These are phyloP conservation scores for Aspergillus awamori DNA, from an alignment of 2,329 filamentous ascomycete genomes.

Conservation along the genomic window DNA sequence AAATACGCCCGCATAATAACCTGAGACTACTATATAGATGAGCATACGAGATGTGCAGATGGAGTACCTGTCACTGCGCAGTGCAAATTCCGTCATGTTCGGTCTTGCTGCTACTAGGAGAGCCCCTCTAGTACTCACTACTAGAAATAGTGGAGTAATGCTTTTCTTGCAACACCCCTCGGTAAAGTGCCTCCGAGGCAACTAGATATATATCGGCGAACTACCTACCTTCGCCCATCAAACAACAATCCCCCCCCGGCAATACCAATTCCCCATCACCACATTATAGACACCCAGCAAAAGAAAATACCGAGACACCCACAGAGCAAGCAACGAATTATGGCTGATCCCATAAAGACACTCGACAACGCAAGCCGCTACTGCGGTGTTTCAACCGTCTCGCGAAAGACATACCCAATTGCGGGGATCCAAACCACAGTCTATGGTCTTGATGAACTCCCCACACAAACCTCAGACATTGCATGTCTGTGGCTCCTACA, in stretches of 20 bases:
- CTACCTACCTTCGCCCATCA: background rate
- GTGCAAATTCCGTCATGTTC: background rate
- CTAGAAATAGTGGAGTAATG: background rate
- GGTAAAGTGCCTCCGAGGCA: background rate
- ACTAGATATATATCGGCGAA: background rate
- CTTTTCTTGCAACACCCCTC: background rate
- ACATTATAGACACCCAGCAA: background rate
- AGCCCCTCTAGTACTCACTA: background rate
- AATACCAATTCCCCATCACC: background rate
- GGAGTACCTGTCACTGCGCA: background rate
- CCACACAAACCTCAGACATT: conserved; percentile 57
- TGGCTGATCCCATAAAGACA: conserved; percentile 42
- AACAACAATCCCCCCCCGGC: background rate
- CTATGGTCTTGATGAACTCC: conserved; percentile 77
- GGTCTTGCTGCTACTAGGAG: background rate
- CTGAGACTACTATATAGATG: too few relatives aligned
- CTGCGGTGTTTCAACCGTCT: conserved; percentile 53
- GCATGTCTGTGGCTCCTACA: conserved; percentile 92
- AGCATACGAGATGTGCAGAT: too few relatives aligned
- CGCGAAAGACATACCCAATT: conserved; percentile 69
- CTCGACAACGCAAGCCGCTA: conserved; percentile 28
- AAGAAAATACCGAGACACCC: too few relatives aligned
- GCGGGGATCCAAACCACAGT: conserved; percentile 77
- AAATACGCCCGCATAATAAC: too few relatives aligned
- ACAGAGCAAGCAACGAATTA: conserved; percentile 15